Conservation (phyloP, 768 basidiomycete genomes). For the Zangia roseola region DNA sequence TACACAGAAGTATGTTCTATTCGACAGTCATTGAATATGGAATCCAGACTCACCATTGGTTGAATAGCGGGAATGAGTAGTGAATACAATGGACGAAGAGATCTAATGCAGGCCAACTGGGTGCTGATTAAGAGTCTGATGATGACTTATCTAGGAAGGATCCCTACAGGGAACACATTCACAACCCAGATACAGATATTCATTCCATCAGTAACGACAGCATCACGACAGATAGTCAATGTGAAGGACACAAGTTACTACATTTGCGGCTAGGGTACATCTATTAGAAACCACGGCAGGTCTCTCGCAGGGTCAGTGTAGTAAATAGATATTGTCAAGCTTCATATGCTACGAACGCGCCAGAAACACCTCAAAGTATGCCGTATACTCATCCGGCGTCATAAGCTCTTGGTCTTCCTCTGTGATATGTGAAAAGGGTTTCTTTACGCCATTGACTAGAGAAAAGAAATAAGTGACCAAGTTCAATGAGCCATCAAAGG, state of each 20-base stretch:
- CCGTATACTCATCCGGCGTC: constrained; percentile 90
- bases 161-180: constrained; percentile 1
- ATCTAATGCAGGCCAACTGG: not conserved
- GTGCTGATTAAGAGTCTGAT: constrained; percentile 18
- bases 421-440: constrained; percentile 77
- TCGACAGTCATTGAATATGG: not conserved
- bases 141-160: constrained; percentile 10
- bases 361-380: constrained; percentile 71
- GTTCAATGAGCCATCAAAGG: not conserved
- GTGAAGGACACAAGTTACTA: too few relatives aligned
- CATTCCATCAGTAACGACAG: too few relatives aligned
- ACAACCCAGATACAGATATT: too few relatives aligned
- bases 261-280: constrained; percentile 14
- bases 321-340: constrained; percentile 1
- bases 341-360: constrained; percentile 31
- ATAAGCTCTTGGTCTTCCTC: constrained; percentile 92
- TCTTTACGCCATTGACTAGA: constrained; percentile 71
- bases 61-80: not conserved
- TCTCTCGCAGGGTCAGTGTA: constrained; percentile 12
- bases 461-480: not conserved
- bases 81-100: not conserved
- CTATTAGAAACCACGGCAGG: constrained; percentile 9
- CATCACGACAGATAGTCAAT: too few relatives aligned
- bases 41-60: constrained; percentile 13
- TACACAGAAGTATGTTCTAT: constrained; percentile 17